Evolutionary conservation across 495 filamentous ascomycete genomes (phyloP).

Genomic region (Aspergillus affinis): DNA sequence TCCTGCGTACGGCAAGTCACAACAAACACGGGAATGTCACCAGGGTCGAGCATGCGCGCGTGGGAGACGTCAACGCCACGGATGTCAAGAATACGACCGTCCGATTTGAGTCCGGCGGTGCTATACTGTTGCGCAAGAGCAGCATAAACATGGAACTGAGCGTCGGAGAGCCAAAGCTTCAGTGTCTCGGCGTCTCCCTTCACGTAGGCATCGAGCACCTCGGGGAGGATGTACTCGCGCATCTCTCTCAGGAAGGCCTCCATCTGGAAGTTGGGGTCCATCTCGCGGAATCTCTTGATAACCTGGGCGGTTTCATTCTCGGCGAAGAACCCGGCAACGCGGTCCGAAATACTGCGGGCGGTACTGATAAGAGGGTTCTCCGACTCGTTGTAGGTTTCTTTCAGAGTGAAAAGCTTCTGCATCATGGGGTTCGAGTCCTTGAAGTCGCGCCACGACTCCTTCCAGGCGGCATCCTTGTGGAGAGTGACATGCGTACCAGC

Average conservation of each 20-base stretch:
- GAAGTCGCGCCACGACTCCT: conserved; percentile 93
- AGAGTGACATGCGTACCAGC: conserved; percentile 92
- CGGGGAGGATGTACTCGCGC: conserved; percentile 95
- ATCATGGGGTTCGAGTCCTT: conserved; percentile 82
- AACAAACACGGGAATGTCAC: conserved; percentile 96
- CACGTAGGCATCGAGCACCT: conserved; percentile 96
- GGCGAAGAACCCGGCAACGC: conserved; percentile 92
- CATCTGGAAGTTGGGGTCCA: conserved; percentile 93
- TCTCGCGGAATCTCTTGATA: conserved; percentile 95
- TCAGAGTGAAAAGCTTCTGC: conserved; percentile 81
- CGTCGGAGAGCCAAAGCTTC: conserved; percentile 91
- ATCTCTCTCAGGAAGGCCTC: conserved; percentile 92
- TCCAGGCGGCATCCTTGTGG: conserved; percentile 95
- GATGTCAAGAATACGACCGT: conserved; percentile 93
- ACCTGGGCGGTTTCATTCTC: conserved; percentile 97
- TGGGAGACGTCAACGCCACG: conserved; percentile 86
- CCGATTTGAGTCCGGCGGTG: conserved; percentile 85
- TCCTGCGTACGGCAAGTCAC: conserved; percentile 96
- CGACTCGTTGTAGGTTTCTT: conserved; percentile 86
- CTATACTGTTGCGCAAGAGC: conserved; percentile 94
- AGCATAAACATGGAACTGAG: conserved; percentile 91
- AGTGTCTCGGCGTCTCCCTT: conserved; percentile 91
- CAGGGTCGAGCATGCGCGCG: conserved; percentile 91
- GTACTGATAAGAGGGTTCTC: conserved; percentile 94
- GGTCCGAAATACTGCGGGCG: conserved; percentile 89